These are phyloP conservation scores for Spirogloea muscicola DNA, from an alignment of 139 green algal genomes.

Conservation along the genomic window DNA sequence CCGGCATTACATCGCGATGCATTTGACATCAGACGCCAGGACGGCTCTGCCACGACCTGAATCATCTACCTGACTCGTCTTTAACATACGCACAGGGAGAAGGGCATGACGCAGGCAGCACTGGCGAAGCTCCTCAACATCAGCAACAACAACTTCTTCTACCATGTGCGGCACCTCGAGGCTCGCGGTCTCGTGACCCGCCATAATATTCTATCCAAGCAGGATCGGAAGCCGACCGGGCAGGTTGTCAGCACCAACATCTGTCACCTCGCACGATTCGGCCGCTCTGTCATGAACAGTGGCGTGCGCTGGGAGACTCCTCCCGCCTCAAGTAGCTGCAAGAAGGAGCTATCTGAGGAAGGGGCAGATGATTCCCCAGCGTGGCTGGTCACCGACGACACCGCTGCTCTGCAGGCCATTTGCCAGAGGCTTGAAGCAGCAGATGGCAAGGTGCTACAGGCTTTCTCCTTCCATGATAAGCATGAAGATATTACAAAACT, in stretches of 20 bases:
- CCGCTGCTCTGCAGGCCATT: not conserved
- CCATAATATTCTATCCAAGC: conserved; percentile 3
- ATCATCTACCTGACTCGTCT: no score
- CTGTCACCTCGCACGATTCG: conserved; percentile 19
- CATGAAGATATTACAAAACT: not conserved
- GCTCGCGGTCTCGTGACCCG: conserved; percentile 14
- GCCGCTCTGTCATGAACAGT: not conserved
- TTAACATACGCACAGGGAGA: conserved; percentile 21
- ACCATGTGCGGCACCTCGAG: conserved; percentile 30
- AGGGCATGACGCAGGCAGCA: conserved; percentile 22
- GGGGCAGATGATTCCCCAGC: not conserved
- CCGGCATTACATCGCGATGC: no score
- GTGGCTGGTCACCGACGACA: not conserved
- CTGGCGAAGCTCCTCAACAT: conserved; percentile 18
- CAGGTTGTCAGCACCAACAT: conserved; percentile 1
- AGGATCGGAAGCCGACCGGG: not conserved
- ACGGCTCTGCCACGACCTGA: no score
- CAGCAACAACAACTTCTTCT: conserved; percentile 46
- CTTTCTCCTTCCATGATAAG: not conserved
- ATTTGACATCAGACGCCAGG: no score
- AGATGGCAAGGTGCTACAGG: not conserved
- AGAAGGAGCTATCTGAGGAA: not conserved
- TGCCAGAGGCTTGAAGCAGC: not conserved
- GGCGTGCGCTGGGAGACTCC: conserved; percentile 1
- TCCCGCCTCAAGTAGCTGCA: no score